Base-by-base conservation (phyloP, 225 moss, liverwort and hornwort genomes). In the Physcomitrium patens region DNA sequence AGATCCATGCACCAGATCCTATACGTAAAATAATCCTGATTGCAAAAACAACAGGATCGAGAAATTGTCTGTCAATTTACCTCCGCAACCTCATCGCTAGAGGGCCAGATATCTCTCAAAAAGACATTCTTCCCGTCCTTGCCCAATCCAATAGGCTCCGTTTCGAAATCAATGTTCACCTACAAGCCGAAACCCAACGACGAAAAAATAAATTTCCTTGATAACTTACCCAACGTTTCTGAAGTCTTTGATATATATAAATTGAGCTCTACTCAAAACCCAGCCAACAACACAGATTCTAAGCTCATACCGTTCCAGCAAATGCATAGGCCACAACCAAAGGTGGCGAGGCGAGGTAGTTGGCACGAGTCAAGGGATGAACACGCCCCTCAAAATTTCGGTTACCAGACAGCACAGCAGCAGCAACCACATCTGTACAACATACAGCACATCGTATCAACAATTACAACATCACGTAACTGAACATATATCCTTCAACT, bases 331-430 rank as follows among this genome's bases (percentile, higher is more conserved):
- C 93, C 63, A 96, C 96, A 76, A 96, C 96, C 84, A 96, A 86
- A 10, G 96, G 96, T 72, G 96, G 96, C 75, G 96, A 96, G 52
- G 96, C 96, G 76, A 96, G 80, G 76, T 93, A 96, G 50, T 96
- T 96, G 77, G 96, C 96, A 64, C 96, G 93, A 45, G 96, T 96
- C 80, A 96, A 74, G 23, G 96, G 96, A 90, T 96, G 96, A 55
- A 96, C 96, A 74, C 96, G 96, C 63, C 96, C 96, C 77, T 96
- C 96, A 64, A 96, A 96, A 58, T 96, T 96, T 18, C 96, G 89
- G 77, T 96, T 96, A 59, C 96, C 96, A 48, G 96, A 96, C 41
- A 96, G 78, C 50, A 96, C 93, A 51, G 96, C 93, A 50, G 90
- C 70, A 47, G 89, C 93, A 65, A 96, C 83, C 55, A 96, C 68